A percentile compares a stretch with the other conserved stretches of the same genome.
These are phyloP conservation scores for Xylaria sp. DNA, from an alignment of 495 filamentous ascomycete species.

Conservation along the genomic window DNA sequence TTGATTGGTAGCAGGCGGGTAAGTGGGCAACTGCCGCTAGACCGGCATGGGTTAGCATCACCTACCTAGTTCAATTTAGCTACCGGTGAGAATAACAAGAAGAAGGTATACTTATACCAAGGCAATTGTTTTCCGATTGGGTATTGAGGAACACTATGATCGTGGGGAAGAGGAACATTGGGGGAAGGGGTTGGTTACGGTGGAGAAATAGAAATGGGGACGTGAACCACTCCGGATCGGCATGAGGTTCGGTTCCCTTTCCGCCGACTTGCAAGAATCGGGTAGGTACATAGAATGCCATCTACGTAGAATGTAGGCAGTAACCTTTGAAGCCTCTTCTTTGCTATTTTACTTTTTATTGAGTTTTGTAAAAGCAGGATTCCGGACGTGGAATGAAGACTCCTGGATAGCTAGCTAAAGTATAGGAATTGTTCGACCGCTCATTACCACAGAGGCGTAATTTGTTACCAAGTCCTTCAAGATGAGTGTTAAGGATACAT, in stretches of 20 bases:
- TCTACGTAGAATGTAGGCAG: neutral
- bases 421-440: neutral
- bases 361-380: neutral
- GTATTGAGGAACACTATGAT: neutral
- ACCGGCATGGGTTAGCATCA: neutral
- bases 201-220: slow-evolving; percentile 15
- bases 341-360: neutral
- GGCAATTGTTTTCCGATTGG: slow-evolving; percentile 21
- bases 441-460: neutral
- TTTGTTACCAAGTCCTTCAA: neutral
- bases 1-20: neutral
- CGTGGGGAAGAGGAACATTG: neutral
- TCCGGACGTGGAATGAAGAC: neutral
- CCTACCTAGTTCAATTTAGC: neutral
- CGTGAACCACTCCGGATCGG: neutral
- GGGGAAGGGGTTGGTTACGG: neutral
- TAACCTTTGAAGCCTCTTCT: neutral
- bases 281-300: neutral
- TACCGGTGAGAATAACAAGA: neutral
- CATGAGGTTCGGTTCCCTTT: slow-evolving; percentile 15
- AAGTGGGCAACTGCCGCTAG: neutral
- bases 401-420: neutral
- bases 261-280: slow-evolving; percentile 18
- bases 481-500: slow-evolving; percentile 16
- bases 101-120: too few relatives aligned